Conservation (phyloP, 345 rosid genomes). For the Acer yangbiense region DNA sequence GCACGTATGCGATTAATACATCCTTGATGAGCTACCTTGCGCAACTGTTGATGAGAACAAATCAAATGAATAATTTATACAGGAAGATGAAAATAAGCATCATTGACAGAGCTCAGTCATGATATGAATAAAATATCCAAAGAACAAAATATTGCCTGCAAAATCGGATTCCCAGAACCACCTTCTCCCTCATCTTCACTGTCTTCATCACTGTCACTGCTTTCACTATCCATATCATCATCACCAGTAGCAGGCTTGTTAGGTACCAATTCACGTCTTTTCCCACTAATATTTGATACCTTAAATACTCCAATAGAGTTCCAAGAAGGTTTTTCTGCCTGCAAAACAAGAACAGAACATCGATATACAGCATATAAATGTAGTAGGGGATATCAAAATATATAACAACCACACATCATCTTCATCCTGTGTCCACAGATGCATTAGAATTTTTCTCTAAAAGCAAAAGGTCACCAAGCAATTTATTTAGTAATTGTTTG, state of each 20-base stretch:
- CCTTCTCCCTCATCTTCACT: slow-evolving; percentile 60
- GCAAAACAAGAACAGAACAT: slow-evolving; percentile 26
- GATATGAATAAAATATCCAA: slow-evolving; percentile 14
- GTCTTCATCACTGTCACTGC: slow-evolving; percentile 77
- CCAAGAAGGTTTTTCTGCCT: slow-evolving; percentile 82
- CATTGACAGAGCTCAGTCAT: neutral
- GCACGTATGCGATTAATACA: slow-evolving; percentile 89
- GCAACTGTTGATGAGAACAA: slow-evolving; percentile 50
- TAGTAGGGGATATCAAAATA: neutral
- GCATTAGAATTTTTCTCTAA: neutral
- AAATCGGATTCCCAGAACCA: slow-evolving; percentile 58
- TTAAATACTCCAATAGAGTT: slow-evolving; percentile 86
- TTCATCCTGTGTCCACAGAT: neutral
- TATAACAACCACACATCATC: neutral
- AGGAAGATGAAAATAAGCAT: neutral
- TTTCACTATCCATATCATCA: slow-evolving; percentile 57
- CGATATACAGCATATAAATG: neutral
- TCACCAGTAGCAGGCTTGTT: slow-evolving; percentile 45
- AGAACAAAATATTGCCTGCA: slow-evolving; percentile 57
- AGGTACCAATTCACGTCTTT: slow-evolving; percentile 75
- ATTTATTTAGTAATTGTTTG: neutral
- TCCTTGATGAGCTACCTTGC: slow-evolving; percentile 82
- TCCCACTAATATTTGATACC: slow-evolving; percentile 75
- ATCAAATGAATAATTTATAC: slow-evolving; percentile 11
- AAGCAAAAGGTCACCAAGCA: neutral